Base-by-base conservation (phyloP, 2,329 filamentous ascomycete species). In the Neofusicoccum kwambonambiense region DNA sequence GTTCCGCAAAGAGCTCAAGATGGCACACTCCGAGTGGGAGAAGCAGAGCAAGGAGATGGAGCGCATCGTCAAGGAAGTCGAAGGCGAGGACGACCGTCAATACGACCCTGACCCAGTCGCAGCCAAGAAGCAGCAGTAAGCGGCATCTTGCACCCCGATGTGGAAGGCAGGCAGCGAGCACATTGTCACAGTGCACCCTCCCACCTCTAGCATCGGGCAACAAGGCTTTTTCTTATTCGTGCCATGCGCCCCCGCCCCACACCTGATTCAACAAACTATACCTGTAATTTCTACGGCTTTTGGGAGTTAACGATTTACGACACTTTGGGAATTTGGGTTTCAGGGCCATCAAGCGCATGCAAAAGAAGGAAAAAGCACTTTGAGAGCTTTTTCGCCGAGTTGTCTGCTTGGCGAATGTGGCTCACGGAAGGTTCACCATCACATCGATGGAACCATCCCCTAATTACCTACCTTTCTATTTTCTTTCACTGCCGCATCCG, bases 1-100 rank as follows among this genome's bases (percentile, higher is more conserved):
- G 70, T 97, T 97, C 82, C 81, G 88, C 71, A 89, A 89, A 75
- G 90, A 95, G 76, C 87, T 87, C 71, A 97, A 96, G 84, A 93
- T 95, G 90, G 90, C 86, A 68, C 81, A 90, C 72, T 84, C 83
- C 67, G 89, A 92, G 76, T 96, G 92, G 92, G 85, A 89, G 73
- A 86, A 87, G 73, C 93, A 97, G 80, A 83, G 84, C 67, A 83
- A 86, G 75, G 89, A 90, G 75, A 92, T 92, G 82, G 91, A 95
- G 78, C 81, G 82, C 71, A 88, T 93, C 68, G 87, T 93, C 65
- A 84, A 88, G 76, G 86, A 91, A 73, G 91, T 97, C 2, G 87
- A 90, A 75, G 87, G 86, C 37, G 71, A 76, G 34, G 81, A 84
- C 60, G 81, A 82, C 58, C 72, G 82, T 68, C 75, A 72, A 19